Percentiles rank a stretch among this genome's conserved stretches.
These are phyloP conservation scores for Emmonsia crescens DNA, from an alignment of 2,329 filamentous ascomycete species.

Conservation along the genomic window DNA sequence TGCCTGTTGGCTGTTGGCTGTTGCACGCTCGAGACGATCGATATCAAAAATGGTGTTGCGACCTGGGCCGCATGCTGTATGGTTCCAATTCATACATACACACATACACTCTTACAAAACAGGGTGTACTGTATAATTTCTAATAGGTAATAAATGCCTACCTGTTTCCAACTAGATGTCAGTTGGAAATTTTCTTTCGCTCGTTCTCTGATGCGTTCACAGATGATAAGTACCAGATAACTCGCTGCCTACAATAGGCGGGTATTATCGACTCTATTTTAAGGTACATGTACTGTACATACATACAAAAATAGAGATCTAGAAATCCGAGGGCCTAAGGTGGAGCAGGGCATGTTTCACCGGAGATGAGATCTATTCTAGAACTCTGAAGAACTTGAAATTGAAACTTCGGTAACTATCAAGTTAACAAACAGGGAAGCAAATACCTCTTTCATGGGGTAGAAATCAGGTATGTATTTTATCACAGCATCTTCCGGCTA, in stretches of 20 bases:
- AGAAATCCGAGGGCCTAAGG: not conserved
- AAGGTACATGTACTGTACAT: no score
- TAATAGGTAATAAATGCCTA: no score
- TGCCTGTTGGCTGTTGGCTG: no score
- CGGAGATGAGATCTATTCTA: slow-evolving; percentile 1
- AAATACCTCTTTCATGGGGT: no score
- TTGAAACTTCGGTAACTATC: not conserved
- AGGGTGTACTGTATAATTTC: no score
- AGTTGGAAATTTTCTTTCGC: not conserved
- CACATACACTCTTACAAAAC: no score
- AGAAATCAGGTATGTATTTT: not conserved
- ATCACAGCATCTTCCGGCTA: not conserved
- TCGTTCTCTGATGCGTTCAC: not conserved
- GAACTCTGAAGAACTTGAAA: not conserved
- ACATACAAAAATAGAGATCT: not conserved
- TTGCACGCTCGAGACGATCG: no score
- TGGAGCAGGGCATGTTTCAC: not conserved
- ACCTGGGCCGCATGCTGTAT: no score
- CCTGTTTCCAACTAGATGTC: no score
- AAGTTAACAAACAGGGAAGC: not conserved
- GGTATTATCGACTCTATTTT: not conserved
- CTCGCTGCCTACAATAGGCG: not conserved
- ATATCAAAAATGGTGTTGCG: not conserved
- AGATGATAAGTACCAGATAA: no score
- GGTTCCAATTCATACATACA: no score